Evolutionary conservation across 148 eudicot genomes (phyloP).

Genomic region (Rhododendron molle): DNA sequence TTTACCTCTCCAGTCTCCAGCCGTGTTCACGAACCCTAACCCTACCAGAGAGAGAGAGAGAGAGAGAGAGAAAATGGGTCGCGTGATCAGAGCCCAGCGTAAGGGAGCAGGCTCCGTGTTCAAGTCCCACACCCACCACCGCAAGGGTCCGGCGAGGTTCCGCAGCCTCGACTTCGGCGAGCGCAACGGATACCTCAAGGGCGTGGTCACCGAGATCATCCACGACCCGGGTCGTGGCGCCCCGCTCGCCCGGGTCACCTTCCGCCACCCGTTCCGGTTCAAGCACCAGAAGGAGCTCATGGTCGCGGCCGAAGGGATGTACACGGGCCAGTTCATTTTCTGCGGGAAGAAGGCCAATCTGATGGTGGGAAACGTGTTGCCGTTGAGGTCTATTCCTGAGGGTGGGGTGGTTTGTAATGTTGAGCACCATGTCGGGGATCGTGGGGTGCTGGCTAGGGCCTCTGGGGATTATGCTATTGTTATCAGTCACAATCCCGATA

Average conservation of each 20-base stretch:
- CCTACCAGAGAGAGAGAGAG: background rate
- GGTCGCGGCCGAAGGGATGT: slow-evolving; percentile 16
- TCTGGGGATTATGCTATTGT: slow-evolving; percentile 25
- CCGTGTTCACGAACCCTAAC: slow-evolving; percentile 7
- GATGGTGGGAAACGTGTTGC: slow-evolving; percentile 23
- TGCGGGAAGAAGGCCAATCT: slow-evolving; percentile 22
- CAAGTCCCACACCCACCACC: slow-evolving; percentile 20
- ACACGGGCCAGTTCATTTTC: slow-evolving; percentile 9
- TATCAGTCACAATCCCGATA: slow-evolving; percentile 24
- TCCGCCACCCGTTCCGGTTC: slow-evolving; percentile 24
- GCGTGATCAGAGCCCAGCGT: slow-evolving; percentile 18
- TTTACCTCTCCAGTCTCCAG: background rate
- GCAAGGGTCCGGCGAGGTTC: slow-evolving; percentile 11
- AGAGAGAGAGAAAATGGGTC: slow-evolving; percentile 7
- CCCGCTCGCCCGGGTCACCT: slow-evolving; percentile 17
- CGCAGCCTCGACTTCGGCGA: slow-evolving; percentile 16
- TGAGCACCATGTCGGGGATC: slow-evolving; percentile 24
- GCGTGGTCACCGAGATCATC: slow-evolving; percentile 20
- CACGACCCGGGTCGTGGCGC: slow-evolving; percentile 23
- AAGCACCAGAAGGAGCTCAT: slow-evolving; percentile 31
- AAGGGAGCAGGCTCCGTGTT: slow-evolving; percentile 28
- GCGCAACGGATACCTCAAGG: slow-evolving; percentile 23
- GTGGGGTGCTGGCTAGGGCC: slow-evolving; percentile 21
- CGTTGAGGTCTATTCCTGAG: slow-evolving; percentile 16
- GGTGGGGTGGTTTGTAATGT: slow-evolving; percentile 23